Conservation (phyloP, 495 filamentous ascomycete genomes). For the Xylaria cubensis region DNA sequence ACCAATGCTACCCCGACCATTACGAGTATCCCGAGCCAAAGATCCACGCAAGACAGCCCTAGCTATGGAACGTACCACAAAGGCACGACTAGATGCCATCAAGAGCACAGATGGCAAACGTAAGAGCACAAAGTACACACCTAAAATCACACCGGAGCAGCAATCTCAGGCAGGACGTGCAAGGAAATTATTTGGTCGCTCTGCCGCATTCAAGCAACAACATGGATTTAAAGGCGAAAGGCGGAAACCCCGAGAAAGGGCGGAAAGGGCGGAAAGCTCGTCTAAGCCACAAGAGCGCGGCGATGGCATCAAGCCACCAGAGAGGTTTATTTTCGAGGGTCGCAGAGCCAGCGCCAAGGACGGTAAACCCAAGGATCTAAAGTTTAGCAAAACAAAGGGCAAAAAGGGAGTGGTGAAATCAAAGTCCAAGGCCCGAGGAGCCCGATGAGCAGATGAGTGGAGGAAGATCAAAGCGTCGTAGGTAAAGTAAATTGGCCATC, state of each 20-base stretch:
- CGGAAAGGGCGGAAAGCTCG: slow-evolving; percentile 8
- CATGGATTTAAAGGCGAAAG: slow-evolving; percentile 46
- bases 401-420: slow-evolving; percentile 59
- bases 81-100: slow-evolving; percentile 31
- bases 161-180: slow-evolving; percentile 81
- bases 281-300: slow-evolving; percentile 31
- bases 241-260: slow-evolving; percentile 38
- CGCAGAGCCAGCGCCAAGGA: slow-evolving; percentile 75
- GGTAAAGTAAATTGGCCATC: not conserved
- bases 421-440: slow-evolving; percentile 59
- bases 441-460: slow-evolving; percentile 71
- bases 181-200: slow-evolving; percentile 79
- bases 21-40: slow-evolving; percentile 87
- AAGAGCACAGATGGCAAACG: slow-evolving; percentile 37
- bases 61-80: slow-evolving; percentile 47
- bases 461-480: slow-evolving; percentile 49
- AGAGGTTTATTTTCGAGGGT: slow-evolving; percentile 87
- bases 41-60: slow-evolving; percentile 72
- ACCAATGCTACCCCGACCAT: slow-evolving; percentile 83
- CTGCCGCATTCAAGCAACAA: slow-evolving; percentile 70
- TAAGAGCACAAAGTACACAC: slow-evolving; percentile 58
- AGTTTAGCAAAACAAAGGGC: slow-evolving; percentile 63
- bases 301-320: slow-evolving; percentile 58
- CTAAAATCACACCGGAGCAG: slow-evolving; percentile 69
- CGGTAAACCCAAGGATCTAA: slow-evolving; percentile 65